Percentiles rank a stretch among this genome's conserved stretches.
phyloP scores from a whole-genome alignment of 2,329 filamentous ascomycete genomes.

The Exserohilum turcica region DNA sequence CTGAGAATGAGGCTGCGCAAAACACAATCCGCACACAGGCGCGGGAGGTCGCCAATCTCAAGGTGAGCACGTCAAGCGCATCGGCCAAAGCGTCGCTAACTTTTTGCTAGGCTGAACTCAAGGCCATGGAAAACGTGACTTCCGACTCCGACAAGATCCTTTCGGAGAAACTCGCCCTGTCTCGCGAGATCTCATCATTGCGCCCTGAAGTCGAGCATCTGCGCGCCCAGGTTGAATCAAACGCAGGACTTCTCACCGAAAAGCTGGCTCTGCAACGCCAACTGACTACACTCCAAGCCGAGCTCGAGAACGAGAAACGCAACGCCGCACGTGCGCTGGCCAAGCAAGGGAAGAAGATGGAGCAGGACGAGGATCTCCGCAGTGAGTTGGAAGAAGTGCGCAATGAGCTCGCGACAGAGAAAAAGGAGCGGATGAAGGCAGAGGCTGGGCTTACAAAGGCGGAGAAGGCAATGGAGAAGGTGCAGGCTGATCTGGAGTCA shows the following conservation, averaged over 20 bases:
- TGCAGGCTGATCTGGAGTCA: slow-evolving; percentile 39
- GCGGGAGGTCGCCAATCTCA: slow-evolving; percentile 62
- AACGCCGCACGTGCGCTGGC: slow-evolving; percentile 63
- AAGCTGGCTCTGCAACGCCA: slow-evolving; percentile 81
- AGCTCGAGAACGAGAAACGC: slow-evolving; percentile 82
- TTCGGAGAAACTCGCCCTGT: slow-evolving; percentile 66
- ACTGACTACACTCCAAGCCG: slow-evolving; percentile 75
- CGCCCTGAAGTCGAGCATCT: slow-evolving; percentile 68
- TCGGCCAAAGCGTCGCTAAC: slow-evolving; percentile 41
- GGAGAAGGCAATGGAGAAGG: slow-evolving; percentile 41
- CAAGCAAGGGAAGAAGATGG: slow-evolving; percentile 56
- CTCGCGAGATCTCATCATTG: slow-evolving; percentile 63
- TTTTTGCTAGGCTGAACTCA: slow-evolving; percentile 67
- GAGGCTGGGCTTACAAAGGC: slow-evolving; percentile 46
- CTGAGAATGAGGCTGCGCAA: slow-evolving; percentile 52
- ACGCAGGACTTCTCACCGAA: slow-evolving; percentile 74
- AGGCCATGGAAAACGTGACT: slow-evolving; percentile 68
- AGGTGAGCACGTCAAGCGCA: slow-evolving; percentile 55
- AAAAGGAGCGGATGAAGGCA: slow-evolving; percentile 52
- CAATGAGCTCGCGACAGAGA: slow-evolving; percentile 54
- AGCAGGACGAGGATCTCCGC: slow-evolving; percentile 55
- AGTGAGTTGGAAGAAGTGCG: slow-evolving; percentile 52
- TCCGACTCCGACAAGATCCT: slow-evolving; percentile 73
- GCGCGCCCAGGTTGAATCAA: slow-evolving; percentile 61
- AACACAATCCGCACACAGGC: slow-evolving; percentile 58